Base-by-base conservation (phyloP, 805 yeast species). In the Metschnikowia reukaufii region DNA sequence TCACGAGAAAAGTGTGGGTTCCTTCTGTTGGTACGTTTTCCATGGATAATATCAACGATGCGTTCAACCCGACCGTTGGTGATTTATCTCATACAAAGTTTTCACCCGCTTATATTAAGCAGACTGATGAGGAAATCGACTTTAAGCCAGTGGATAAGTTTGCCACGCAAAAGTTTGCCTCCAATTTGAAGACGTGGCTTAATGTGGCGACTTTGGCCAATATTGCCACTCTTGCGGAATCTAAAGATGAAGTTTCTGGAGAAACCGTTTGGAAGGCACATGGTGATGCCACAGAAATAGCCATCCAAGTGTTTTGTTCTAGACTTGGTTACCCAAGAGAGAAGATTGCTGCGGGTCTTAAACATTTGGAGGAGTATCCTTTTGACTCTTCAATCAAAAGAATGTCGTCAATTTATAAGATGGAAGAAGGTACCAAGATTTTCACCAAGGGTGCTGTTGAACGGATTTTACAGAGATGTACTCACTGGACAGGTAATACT, bases 181-280 rank as follows among this genome's bases (percentile, higher is more conserved):
- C 60, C 36, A 54, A 62, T 12, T 77, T 78, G 53, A 49, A 62
- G 30, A 61, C 71, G 30, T 88, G 88, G 86, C 64, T 86, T 44
- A 60, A 66, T 19, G 71, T 85, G 37, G 88, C 95, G 2, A 78
- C 94, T 1, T 67, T 89, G 51, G 96, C 96, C 29, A 89, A 88
- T 57, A 81, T 88, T 58, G 92, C 96, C 3, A 73, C 74, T 9
- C 81, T 88, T 12, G 77, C 74, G 51, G 69, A 76, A 54, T 67
- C 74, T 48, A 66, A 61, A n/a, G 67, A 64, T 18, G 63, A 57
- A 32, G 73, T 70, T 15, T 76, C 76, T 25, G 64, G 67, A 2
- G 66, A 66, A 38, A 44, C 63, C 49, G 64, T 53, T 42, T 56
- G 59, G 59, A 54, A 56, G 34, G 58, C 57, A 2, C 59, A 56